Conservation (phyloP, 352 stramenopile genomes). For the Pythium myriotylum region DNA sequence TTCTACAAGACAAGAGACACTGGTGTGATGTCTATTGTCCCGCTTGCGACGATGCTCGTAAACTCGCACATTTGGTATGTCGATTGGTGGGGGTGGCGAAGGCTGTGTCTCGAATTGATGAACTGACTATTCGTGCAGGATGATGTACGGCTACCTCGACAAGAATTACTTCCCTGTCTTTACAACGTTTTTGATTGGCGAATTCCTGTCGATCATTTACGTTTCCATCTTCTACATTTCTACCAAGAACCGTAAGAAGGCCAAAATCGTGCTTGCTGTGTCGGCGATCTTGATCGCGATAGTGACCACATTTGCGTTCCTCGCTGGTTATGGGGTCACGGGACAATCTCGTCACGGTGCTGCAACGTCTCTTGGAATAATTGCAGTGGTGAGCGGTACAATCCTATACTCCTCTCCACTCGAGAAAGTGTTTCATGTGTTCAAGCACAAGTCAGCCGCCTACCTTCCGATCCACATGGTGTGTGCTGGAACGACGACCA, state of each 20-base stretch:
- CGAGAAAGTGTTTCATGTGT: conserved; percentile 47
- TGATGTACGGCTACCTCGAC: conserved; percentile 54
- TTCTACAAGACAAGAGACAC: conserved; percentile 41
- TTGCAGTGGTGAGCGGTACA: conserved; percentile 41
- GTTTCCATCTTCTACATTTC: conserved; percentile 54
- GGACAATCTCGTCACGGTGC: conserved; percentile 29
- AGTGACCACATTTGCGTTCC: conserved; percentile 34
- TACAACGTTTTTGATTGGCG: conserved; percentile 41
- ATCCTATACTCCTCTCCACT: conserved; percentile 57
- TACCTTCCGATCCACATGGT: conserved; percentile 57
- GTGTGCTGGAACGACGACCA: conserved; percentile 45
- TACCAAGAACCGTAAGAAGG: conserved; percentile 36
- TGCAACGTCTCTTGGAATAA: conserved; percentile 34
- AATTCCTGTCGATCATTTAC: conserved; percentile 41
- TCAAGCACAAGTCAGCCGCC: conserved; percentile 47
- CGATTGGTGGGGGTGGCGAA: too few species aligned
- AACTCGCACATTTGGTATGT: conserved; percentile 45
- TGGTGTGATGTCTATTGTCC: conserved; percentile 54
- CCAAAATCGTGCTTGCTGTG: conserved; percentile 25
- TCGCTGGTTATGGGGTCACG: conserved; percentile 34
- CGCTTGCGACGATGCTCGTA: conserved; percentile 43
- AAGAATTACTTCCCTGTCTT: conserved; percentile 54
- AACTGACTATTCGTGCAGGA: background rate
- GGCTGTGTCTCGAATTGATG: too few species aligned
- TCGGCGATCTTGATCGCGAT: conserved; percentile 21